Base-by-base conservation (phyloP, 106 monocot species). In the Dendrobium catenatum region DNA sequence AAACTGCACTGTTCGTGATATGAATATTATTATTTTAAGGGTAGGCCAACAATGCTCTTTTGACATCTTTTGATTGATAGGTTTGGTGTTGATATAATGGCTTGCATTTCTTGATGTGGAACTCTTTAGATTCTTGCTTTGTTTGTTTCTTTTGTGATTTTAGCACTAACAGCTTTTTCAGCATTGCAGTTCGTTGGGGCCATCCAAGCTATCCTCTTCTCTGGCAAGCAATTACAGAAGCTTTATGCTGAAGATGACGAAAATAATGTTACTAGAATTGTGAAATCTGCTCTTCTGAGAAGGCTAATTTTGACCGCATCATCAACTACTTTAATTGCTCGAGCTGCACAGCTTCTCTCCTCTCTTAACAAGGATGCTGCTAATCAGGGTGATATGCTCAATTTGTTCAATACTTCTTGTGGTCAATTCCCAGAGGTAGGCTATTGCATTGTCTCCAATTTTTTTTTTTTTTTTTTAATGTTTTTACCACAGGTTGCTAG, bases 321-420 rank as follows among this genome's bases (percentile, higher is more conserved):
- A 64, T 99, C 99, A 72, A 85, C 88, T 82, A 74, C 88, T 33
- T 72, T 95, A 85, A 87, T 91, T 84, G 27, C 87, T 55, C 84
- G 76, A 83, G 89, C 95, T 84, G 86, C 87, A 81, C 86, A 86
- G 68, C 87, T 99, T 47, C 67, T 99, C 16, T 99, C 95, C 42
- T 86, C 67, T 79, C 84, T 99, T 82, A 89, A 99, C 79, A 95
- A 89, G 81, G 91, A 93, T 86, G 93, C 93, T 22, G 95, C 95
- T 42, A 81, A 87, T 73, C 86, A 87, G 83, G 84, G 86, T 59
- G 93, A 99, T 79, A 84, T 95, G 82, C 73, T 84, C 17, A 91
- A 95, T 75, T 81, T 99, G 75, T 99, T 99, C 56, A 83, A 85
- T 76, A 68, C 84, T 81, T 91, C 89, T 75, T 49, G 42, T 48